These are phyloP conservation scores for Cicer cuneatum DNA, from an alignment of 306 rosid genomes.

Conservation along the genomic window DNA sequence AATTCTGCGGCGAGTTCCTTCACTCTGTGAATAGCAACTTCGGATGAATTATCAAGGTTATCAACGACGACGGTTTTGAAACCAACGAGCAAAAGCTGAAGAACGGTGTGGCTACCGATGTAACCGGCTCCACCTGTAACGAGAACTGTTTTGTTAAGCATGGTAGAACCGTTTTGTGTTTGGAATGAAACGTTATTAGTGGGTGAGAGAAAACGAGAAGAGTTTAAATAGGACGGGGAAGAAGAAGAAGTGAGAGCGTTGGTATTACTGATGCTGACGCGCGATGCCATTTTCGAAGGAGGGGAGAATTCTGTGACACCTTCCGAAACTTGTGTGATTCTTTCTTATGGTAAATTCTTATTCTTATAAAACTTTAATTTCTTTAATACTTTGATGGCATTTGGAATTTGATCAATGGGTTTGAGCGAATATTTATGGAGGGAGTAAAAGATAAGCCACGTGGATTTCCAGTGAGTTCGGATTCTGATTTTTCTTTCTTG, in stretches of 20 bases:
- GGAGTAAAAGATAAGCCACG: constrained; percentile 61
- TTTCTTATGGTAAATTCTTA: background rate
- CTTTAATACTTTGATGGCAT: too few relatives aligned
- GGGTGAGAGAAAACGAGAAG: constrained; percentile 37
- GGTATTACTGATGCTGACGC: constrained; percentile 42
- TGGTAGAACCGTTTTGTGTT: constrained; percentile 16
- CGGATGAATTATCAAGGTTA: constrained; percentile 85
- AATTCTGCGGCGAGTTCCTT: constrained; percentile 77
- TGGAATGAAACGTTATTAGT: constrained; percentile 12
- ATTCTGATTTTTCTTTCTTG: background rate
- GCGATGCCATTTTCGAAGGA: constrained; percentile 45
- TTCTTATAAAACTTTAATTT: background rate
- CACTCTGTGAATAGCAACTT: constrained; percentile 65
- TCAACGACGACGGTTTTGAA: constrained; percentile 77
- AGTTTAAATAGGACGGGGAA: constrained; percentile 12
- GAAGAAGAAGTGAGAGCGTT: constrained; percentile 1
- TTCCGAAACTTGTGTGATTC: constrained; percentile 27
- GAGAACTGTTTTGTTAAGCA: constrained; percentile 61
- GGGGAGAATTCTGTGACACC: constrained; percentile 51
- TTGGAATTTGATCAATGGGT: background rate
- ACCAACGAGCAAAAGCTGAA: constrained; percentile 83
- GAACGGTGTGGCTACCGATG: constrained; percentile 91
- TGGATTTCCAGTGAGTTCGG: constrained; percentile 54
- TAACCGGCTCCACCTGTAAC: constrained; percentile 99
- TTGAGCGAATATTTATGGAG: constrained; percentile 52